Evolutionary conservation across 176 grass and related monocot genomes (phyloP), one percentile per base, ranked within the genome.

Genomic region (Thalia dealbata): DNA sequence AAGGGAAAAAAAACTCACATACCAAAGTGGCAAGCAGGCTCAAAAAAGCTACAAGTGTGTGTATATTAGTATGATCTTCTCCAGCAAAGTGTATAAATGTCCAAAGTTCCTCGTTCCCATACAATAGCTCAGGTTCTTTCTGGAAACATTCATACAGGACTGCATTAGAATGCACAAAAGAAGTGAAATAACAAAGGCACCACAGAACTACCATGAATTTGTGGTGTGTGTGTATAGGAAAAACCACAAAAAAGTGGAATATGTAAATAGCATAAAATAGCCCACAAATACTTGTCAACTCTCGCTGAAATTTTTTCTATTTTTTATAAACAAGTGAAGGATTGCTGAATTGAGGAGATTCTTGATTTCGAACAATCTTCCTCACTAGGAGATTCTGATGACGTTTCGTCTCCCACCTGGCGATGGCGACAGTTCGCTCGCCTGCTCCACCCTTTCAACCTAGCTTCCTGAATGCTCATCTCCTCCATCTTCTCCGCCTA

Each of bases 31-130:
- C 83, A 50, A 96, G 89, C 78, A 96, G 89, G 82, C 82, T 82
- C 62, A 96, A 82, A 70, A 96, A 96, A 76, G 93, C 85, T 44
- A 96, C 87, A 52, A 96, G 89, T 79, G 89, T 92, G 73, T 84
- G 82, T 75, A 88, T 92, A 79, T 86, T 92, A 11, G 82, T 92
- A 80, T 96, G 93, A 81, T 96, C 93, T 75, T 96, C 93, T 71
- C 93, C 93, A 67, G 89, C 93, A 76, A 77, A 87, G 46, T 77
- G 85, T 28, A 96, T 79, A 75, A 96, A 96, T 27, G 46, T 75
- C 93, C 93, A 96, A 45, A 96, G 52, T 65, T 96, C 93, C 69
- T 96, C 93, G 61, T 96, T 96, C 75, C 84, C 93, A 81, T 90
- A 81, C 55, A 92, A 82, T 71, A 96, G 72, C 78, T 90, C 93